These are phyloP conservation scores for Cicer pinnatifidum DNA, from an alignment of 306 rosid genomes.

Conservation along the genomic window DNA sequence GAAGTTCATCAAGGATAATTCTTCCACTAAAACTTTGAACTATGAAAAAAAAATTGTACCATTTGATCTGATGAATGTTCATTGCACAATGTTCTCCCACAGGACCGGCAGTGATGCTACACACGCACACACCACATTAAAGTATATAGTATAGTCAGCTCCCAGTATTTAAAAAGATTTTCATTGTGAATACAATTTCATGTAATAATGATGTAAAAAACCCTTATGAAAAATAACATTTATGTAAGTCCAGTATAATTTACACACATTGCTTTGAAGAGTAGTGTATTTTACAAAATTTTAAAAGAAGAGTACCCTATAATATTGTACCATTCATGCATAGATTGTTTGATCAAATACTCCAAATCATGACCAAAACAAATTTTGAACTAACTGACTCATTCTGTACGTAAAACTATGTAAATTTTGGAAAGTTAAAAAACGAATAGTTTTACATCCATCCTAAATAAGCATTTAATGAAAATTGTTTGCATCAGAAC, in stretches of 20 bases:
- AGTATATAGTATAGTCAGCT: constrained; percentile 35
- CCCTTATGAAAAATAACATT: too few species aligned
- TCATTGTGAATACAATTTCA: constrained; percentile 26
- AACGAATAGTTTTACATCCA: constrained; percentile 20
- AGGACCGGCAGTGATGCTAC: constrained; percentile 92
- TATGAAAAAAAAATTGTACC: constrained; percentile 45
- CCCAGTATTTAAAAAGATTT: constrained; percentile 21
- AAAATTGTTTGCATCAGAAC: not conserved
- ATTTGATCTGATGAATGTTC: constrained; percentile 90
- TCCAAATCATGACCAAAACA: not conserved
- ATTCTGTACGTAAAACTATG: constrained; percentile 1
- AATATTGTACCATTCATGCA: constrained; percentile 22
- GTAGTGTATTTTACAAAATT: not conserved
- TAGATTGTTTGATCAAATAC: constrained; percentile 19
- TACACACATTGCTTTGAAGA: not conserved
- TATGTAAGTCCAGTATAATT: not conserved
- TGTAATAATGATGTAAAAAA: not conserved
- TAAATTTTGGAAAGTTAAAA: constrained; percentile 2
- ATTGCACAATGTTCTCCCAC: constrained; percentile 90
- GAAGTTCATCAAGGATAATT: constrained; percentile 36
- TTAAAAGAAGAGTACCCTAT: not conserved
- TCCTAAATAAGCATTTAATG: constrained; percentile 31
- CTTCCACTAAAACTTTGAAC: constrained; percentile 8
- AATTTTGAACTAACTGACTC: not conserved
- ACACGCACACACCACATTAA: constrained; percentile 40